A percentile compares a stretch with the other conserved stretches of the same genome.
phyloP scores from a whole-genome alignment of 441 rosid genomes.

The Pelargonium fulgidum region DNA sequence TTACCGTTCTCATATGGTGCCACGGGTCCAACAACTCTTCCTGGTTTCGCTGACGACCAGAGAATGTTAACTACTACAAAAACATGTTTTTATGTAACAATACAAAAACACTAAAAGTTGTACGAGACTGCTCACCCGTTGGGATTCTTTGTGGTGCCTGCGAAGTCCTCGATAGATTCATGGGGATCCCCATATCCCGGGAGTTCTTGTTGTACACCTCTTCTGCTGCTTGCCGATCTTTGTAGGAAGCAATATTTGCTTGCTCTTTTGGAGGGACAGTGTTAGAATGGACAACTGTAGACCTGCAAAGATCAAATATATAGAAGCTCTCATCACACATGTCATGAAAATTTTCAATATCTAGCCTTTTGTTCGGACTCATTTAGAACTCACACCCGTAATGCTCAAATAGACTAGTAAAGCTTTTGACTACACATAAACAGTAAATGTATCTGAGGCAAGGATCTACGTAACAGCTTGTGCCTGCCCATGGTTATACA shows the following conservation, averaged over 20 bases:
- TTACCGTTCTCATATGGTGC: constrained; percentile 48
- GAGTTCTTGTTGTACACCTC: constrained; percentile 31
- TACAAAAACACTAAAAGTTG: not conserved
- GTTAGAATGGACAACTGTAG: constrained; percentile 71
- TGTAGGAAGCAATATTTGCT: constrained; percentile 26
- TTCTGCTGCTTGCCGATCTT: constrained; percentile 37
- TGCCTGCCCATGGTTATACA: not conserved
- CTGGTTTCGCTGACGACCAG: constrained; percentile 50
- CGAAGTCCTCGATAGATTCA: constrained; percentile 35
- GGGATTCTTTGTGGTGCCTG: constrained; percentile 59
- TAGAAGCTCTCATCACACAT: not conserved
- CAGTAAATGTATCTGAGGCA: too few relatives aligned
- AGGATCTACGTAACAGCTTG: not conserved
- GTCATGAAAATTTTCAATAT: not conserved
- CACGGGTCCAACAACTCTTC: constrained; percentile 53
- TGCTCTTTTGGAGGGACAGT: constrained; percentile 41
- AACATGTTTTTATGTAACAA: constrained; percentile 4
- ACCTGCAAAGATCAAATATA: constrained; percentile 37
- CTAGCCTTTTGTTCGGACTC: not conserved
- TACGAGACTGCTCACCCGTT: constrained; percentile 35
- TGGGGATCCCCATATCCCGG: constrained; percentile 40
- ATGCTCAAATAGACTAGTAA: not conserved
- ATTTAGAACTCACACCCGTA: too few relatives aligned
- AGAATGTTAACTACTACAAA: constrained; percentile 18
- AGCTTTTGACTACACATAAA: not conserved